Evolutionary conservation across 1,139 yeast genomes (phyloP).

Genomic region (Debaryomyces udenii): DNA sequence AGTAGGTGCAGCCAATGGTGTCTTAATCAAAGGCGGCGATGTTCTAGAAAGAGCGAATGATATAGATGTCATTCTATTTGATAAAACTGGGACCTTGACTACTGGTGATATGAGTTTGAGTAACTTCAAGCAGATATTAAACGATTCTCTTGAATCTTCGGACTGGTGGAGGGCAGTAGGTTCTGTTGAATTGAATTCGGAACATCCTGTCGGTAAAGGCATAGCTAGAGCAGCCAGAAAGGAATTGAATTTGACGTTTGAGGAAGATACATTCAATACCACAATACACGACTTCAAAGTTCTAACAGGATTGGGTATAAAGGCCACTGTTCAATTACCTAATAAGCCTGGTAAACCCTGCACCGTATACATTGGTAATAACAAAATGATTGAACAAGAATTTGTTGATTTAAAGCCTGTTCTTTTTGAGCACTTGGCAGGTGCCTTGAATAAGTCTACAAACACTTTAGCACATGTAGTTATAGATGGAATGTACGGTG

Average conservation of each 20-base stretch:
- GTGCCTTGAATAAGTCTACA: conserved; percentile 20
- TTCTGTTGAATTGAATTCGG: conserved; percentile 69
- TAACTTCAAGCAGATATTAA: conserved; percentile 20
- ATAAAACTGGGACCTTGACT: conserved; percentile 95
- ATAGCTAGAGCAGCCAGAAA: conserved; percentile 42
- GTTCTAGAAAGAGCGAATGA: conserved; percentile 74
- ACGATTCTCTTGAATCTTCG: conserved; percentile 16
- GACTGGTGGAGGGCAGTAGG: conserved; percentile 65
- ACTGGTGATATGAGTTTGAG: conserved; percentile 74
- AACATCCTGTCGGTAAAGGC: conserved; percentile 88
- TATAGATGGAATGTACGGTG: conserved; percentile 61
- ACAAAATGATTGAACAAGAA: conserved; percentile 42
- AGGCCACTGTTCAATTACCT: conserved; percentile 42
- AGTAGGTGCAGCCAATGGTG: conserved; percentile 88
- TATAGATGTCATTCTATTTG: conserved; percentile 75
- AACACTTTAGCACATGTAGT: conserved; percentile 45
- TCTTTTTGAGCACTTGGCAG: conserved; percentile 12
- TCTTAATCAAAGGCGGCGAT: conserved; percentile 91
- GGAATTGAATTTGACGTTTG: conserved; percentile 32
- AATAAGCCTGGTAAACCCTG: conserved; percentile 18
- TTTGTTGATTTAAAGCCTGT: conserved; percentile 15
- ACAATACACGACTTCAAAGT: conserved; percentile 48
- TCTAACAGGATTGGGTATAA: conserved; percentile 72
- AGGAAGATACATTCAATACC: conserved; percentile 36
- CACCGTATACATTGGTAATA: conserved; percentile 60